A percentile compares a stretch with the other conserved stretches of the same genome.
Evolutionary conservation across 2,329 filamentous ascomycete species (phyloP).

Genomic region (Cucurbitaria berberidis): DNA sequence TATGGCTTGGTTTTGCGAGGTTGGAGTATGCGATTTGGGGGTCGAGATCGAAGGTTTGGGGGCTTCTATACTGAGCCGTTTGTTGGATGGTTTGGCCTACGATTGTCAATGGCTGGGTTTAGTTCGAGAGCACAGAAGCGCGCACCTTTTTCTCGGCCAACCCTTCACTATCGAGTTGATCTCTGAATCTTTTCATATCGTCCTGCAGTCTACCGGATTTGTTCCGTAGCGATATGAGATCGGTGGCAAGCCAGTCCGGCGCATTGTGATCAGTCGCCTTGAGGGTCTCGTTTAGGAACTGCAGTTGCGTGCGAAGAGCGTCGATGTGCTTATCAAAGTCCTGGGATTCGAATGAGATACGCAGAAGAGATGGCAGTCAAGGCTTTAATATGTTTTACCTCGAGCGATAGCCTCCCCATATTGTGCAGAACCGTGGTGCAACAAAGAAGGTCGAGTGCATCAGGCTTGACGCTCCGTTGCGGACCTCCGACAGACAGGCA

Average conservation of each 20-base stretch:
- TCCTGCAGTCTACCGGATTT: slow-evolving; percentile 42
- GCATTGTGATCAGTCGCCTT: slow-evolving; percentile 44
- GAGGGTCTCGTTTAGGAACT: slow-evolving; percentile 39
- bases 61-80: slow-evolving; percentile 40
- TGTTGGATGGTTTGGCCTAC: slow-evolving; percentile 28
- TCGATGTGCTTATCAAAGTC: slow-evolving; percentile 43
- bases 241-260: slow-evolving; percentile 45
- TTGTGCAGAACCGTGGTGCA: slow-evolving; percentile 9
- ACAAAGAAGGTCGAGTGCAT: slow-evolving; percentile 1
- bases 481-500: slow-evolving; percentile 17
- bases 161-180: slow-evolving; percentile 36
- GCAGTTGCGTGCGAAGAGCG: slow-evolving; percentile 36
- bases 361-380: slow-evolving; percentile 3
- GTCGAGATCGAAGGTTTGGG: slow-evolving; percentile 10
- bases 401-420: slow-evolving; percentile 36
- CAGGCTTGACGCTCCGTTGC: slow-evolving; percentile 8
- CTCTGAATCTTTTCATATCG: slow-evolving; percentile 43
- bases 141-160: slow-evolving; percentile 32
- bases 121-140: background rate
- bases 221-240: slow-evolving; percentile 41
- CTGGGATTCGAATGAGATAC: slow-evolving; percentile 27
- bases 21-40: slow-evolving; percentile 9
- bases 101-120: slow-evolving; percentile 8
- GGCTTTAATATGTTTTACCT: slow-evolving; percentile 23
- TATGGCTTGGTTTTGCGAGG: slow-evolving; percentile 12